phyloP scores from a whole-genome alignment of 768 basidiomycete species.

The Scleroderma bovista region DNA sequence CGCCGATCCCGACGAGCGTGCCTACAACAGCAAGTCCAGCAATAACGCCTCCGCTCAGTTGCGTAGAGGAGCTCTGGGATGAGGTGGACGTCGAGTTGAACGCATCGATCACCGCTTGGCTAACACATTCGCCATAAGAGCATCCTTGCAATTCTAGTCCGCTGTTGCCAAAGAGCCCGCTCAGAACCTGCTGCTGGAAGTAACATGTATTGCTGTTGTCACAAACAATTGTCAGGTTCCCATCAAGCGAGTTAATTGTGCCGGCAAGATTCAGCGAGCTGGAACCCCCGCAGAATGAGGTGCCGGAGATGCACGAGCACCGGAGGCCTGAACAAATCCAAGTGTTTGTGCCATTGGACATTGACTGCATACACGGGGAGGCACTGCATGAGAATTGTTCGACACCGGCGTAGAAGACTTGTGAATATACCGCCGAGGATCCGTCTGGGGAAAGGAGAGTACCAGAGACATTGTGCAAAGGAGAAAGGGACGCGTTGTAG shows the following conservation, averaged over 20 bases:
- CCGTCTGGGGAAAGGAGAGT: conserved; percentile 38
- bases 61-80: conserved; percentile 29
- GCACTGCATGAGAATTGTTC: conserved; percentile 89
- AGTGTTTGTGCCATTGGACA: conserved; percentile 34
- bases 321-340: conserved; percentile 72
- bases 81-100: conserved; percentile 32
- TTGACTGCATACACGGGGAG: conserved; percentile 59
- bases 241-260: conserved; percentile 61
- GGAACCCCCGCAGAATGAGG: conserved; percentile 70
- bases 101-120: conserved; percentile 71
- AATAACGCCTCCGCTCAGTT: conserved; percentile 78
- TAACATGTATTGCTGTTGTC: conserved; percentile 55
- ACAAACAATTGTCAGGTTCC: conserved; percentile 67
- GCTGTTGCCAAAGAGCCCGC: conserved; percentile 60
- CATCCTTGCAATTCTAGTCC: conserved; percentile 76
- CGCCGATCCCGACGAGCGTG: conserved; percentile 48
- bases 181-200: conserved; percentile 71
- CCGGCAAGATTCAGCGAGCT: conserved; percentile 43
- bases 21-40: conserved; percentile 88
- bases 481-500: conserved; percentile 62
- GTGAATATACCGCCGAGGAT: conserved; percentile 56
- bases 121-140: conserved; percentile 84
- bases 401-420: conserved; percentile 69
- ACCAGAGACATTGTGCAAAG: conserved; percentile 35
- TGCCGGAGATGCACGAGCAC: conserved; percentile 66